Evolutionary conservation across 352 stramenopile genomes (phyloP).

Genomic region (Pythium coloratum): DNA sequence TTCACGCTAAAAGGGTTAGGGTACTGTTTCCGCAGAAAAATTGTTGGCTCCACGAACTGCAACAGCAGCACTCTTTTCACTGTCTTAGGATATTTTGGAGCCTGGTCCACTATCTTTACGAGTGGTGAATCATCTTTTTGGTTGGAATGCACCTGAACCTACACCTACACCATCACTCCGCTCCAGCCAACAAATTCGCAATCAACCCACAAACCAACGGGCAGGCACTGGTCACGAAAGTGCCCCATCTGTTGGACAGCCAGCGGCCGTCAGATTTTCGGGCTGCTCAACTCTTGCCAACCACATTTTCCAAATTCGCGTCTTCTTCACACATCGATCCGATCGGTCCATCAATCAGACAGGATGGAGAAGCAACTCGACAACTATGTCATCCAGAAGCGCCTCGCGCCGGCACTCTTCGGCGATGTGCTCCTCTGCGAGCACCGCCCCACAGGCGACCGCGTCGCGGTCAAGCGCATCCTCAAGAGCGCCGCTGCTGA

Average conservation of each 20-base stretch:
- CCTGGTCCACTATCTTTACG: too few species aligned
- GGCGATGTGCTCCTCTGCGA: slow-evolving; percentile 77
- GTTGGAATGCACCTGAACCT: slow-evolving; percentile 4
- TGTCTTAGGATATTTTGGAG: not conserved
- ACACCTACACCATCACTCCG: slow-evolving; percentile 23
- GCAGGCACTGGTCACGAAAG: slow-evolving; percentile 12
- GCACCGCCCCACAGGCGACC: slow-evolving; percentile 58
- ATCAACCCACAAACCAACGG: slow-evolving; percentile 23
- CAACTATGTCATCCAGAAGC: slow-evolving; percentile 80
- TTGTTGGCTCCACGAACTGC: slow-evolving; percentile 11
- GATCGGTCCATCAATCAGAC: slow-evolving; percentile 8
- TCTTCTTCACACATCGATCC: slow-evolving; percentile 19
- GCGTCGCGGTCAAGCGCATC: slow-evolving; percentile 80
- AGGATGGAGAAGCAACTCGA: slow-evolving; percentile 61
- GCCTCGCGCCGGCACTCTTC: slow-evolving; percentile 73
- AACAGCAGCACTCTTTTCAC: slow-evolving; percentile 9
- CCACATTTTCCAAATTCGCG: slow-evolving; percentile 25
- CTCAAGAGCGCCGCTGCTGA: slow-evolving; percentile 60
- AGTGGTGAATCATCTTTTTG: slow-evolving; percentile 13
- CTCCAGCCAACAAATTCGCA: slow-evolving; percentile 23
- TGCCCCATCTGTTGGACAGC: slow-evolving; percentile 24
- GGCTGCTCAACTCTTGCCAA: not conserved
- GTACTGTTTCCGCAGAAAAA: slow-evolving; percentile 11
- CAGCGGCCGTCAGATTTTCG: not conserved
- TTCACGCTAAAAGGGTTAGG: slow-evolving; percentile 21